These are phyloP conservation scores for Neckera pumila DNA, from an alignment of 225 moss, liverwort and hornwort genomes.

Conservation along the genomic window DNA sequence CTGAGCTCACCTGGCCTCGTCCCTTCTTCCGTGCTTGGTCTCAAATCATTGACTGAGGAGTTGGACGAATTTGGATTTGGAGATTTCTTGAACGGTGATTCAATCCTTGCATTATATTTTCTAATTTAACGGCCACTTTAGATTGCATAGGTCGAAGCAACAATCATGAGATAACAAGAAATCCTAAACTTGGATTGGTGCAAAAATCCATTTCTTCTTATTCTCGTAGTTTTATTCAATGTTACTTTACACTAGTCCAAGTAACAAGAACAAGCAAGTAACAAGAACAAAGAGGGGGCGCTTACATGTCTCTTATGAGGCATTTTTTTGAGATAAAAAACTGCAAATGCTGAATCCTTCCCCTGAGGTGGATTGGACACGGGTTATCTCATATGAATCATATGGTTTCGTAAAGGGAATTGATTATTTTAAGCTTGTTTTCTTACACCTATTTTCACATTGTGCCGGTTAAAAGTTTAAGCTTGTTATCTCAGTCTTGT, in stretches of 20 bases:
- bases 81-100: conserved; percentile 61
- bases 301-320: background rate
- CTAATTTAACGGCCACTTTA: background rate
- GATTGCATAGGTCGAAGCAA: background rate
- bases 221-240: background rate
- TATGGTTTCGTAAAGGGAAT: background rate
- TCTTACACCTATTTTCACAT: background rate
- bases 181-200: background rate
- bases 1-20: conserved; percentile 58
- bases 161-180: background rate
- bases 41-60: conserved; percentile 64
- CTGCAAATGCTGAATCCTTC: background rate
- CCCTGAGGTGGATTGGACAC: background rate
- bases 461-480: background rate
- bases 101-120: background rate
- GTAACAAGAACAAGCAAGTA: background rate
- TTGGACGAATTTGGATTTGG: conserved; percentile 70
- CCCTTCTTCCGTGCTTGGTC: conserved; percentile 61
- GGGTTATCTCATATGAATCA: background rate
- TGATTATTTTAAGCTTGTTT: background rate
- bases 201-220: background rate
- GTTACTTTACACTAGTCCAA: background rate
- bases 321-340: background rate
- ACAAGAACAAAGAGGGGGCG: background rate
- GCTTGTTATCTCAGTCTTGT: background rate